Evolutionary conservation across 2,329 filamentous ascomycete genomes (phyloP), one percentile per base, ranked within the genome.

Genomic region (Colletotrichum sublineola): DNA sequence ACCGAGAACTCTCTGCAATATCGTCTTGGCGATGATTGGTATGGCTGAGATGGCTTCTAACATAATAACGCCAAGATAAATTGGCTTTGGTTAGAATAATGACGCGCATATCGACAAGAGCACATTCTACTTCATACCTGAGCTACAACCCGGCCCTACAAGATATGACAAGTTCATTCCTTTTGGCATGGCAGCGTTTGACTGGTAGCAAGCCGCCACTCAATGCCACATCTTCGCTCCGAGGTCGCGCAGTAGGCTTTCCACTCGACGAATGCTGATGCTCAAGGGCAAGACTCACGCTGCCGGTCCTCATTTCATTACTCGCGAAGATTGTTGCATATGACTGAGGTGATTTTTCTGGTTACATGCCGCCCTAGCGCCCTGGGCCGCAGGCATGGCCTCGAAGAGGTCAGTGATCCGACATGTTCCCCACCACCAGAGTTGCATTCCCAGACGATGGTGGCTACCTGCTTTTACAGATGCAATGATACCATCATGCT

Each of bases 311-410:
- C 44, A 31, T 58, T 55, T 38, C 40, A 29, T 50, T 42, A 31
- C 38, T n/a, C 38, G 24, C 24, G 42, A 42, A 33, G 33, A n/a
- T 53, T 64, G 57, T 24, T 63, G 64, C 68, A 63, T 55, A 52
- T 31, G 36, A 31, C 53, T 62, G 56, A 42, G 29, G 64, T 40
- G 64, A 50, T 57, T 57, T 68, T 68, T 71, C 50, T 71, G 68
- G 68, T 71, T 68, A 68, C 68, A 63, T 71, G 68, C 64, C 64
- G 68, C 57, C 31, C 64, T 68, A 71, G 64, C 57, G 68, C 38
- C 57, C 68, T 68, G 68, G 50, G 52, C 52, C 56, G 67, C 64
- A 53, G 24, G 42, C 42, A 50, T 57, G 68, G 50, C 68, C 68
- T 68, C 40, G 44, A 71, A 57, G 68, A 63, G 57, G 68, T 64